Evolutionary conservation across 768 basidiomycete species (phyloP).

Genomic region (Pisolithus microcarpus): DNA sequence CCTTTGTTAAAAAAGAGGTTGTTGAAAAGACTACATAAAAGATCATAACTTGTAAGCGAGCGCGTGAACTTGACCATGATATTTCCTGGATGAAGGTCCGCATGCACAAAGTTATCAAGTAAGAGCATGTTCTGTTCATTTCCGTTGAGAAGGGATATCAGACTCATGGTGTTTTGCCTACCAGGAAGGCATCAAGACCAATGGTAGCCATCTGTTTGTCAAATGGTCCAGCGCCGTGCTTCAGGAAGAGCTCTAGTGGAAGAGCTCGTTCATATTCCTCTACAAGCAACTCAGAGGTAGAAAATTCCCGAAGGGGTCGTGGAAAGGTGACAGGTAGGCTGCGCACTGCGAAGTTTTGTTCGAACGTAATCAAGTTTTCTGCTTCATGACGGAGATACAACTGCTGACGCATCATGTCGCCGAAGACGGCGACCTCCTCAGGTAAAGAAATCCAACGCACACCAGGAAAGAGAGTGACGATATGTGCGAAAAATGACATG

Average conservation of each 20-base stretch:
- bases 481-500: constrained; percentile 86
- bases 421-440: constrained; percentile 92
- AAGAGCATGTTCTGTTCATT: constrained; percentile 84
- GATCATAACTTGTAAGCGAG: constrained; percentile 61
- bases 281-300: constrained; percentile 74
- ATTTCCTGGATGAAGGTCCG: constrained; percentile 88
- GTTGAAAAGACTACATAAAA: constrained; percentile 54
- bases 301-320: constrained; percentile 73
- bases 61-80: constrained; percentile 97
- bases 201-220: constrained; percentile 86
- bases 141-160: constrained; percentile 2
- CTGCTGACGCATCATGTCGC: constrained; percentile 93
- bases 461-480: constrained; percentile 75
- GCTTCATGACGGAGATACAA: constrained; percentile 88
- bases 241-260: constrained; percentile 80
- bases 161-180: constrained; percentile 31
- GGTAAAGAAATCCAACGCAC: constrained; percentile 96
- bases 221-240: constrained; percentile 87
- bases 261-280: constrained; percentile 93
- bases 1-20: constrained; percentile 46
- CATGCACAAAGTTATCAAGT: constrained; percentile 95
- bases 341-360: constrained; percentile 75
- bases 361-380: constrained; percentile 78
- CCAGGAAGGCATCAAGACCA: constrained; percentile 92
- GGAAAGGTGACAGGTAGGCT: constrained; percentile 86